Conservation (phyloP, 495 filamentous ascomycete genomes). For the Chlorociboria aeruginascens region DNA sequence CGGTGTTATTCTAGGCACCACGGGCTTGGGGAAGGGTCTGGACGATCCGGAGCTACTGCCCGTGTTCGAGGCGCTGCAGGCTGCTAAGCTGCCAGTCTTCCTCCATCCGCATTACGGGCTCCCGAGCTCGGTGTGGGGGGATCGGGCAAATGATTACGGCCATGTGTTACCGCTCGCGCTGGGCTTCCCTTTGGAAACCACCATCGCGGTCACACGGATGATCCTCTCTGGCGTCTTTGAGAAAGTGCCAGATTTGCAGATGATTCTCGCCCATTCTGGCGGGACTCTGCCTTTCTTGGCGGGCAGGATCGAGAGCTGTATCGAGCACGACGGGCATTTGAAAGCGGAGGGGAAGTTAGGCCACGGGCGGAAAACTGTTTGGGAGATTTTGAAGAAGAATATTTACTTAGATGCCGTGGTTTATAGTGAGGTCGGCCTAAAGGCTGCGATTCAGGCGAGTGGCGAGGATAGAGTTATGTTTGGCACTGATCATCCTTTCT, state of each 20-base stretch:
- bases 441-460: constrained; percentile 18
- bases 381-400: constrained; percentile 78
- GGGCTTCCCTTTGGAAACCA: constrained; percentile 90
- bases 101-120: constrained; percentile 92
- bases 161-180: constrained; percentile 80
- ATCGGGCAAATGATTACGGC: constrained; percentile 58
- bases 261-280: constrained; percentile 80
- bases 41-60: constrained; percentile 65
- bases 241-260: constrained; percentile 50
- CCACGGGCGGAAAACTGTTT: constrained; percentile 44
- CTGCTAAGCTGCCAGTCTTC: constrained; percentile 55
- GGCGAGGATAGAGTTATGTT: constrained; percentile 30
- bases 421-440: constrained; percentile 19
- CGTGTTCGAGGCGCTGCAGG: constrained; percentile 57
- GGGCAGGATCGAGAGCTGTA: constrained; percentile 78
- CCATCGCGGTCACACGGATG: constrained; percentile 84
- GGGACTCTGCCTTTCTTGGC: constrained; percentile 85
- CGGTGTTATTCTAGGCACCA: constrained; percentile 80
- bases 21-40: constrained; percentile 67
- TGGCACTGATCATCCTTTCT: constrained; percentile 92
- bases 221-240: constrained; percentile 77
- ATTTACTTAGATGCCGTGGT: constrained; percentile 69
- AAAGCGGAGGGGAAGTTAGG: constrained; percentile 34
- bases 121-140: constrained; percentile 65
- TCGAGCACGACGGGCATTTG: constrained; percentile 67